Evolutionary conservation across 371 early-diverging fungal genomes (phyloP).

Genomic region (Actinomortierella ambigua): DNA sequence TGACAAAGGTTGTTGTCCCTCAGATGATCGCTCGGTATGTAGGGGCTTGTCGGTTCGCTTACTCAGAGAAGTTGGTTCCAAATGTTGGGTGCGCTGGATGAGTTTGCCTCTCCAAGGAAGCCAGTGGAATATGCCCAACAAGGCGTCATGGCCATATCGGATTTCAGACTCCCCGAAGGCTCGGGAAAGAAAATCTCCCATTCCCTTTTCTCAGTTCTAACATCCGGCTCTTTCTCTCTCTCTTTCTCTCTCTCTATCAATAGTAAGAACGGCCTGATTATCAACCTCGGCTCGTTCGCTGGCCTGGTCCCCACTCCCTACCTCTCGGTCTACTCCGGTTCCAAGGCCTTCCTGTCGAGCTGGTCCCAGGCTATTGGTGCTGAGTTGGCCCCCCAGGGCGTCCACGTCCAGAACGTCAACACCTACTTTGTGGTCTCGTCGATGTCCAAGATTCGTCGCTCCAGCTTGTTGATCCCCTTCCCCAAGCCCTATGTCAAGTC

Average conservation of each 20-base stretch:
- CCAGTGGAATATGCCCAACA: slow-evolving; percentile 1
- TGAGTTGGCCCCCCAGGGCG: slow-evolving; percentile 76
- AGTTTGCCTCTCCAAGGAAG: neutral
- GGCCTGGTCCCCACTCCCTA: slow-evolving; percentile 89
- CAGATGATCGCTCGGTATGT: slow-evolving; percentile 62
- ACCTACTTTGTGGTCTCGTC: slow-evolving; percentile 92
- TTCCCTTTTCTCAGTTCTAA: too few species aligned
- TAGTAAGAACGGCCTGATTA: slow-evolving; percentile 82
- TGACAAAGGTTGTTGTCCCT: slow-evolving; percentile 86
- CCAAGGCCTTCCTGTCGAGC: slow-evolving; percentile 91
- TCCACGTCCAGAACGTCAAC: slow-evolving; percentile 90
- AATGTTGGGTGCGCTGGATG: too few species aligned
- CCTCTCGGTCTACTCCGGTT: slow-evolving; percentile 92
- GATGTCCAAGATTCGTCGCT: slow-evolving; percentile 91
- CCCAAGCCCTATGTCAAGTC: slow-evolving; percentile 80
- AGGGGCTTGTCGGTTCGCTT: neutral
- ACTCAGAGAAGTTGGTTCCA: too few species aligned
- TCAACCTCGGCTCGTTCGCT: slow-evolving; percentile 95
- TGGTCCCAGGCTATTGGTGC: slow-evolving; percentile 91
- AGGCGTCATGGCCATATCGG: neutral
- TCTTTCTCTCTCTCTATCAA: slow-evolving; percentile 4
- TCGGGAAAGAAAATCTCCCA: too few species aligned
- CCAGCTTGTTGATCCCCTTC: slow-evolving; percentile 80
- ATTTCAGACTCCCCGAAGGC: neutral
- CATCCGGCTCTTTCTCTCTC: neutral